Evolutionary conservation across 2,329 filamentous ascomycete genomes (phyloP).

Genomic region (Biscogniauxia sp.): DNA sequence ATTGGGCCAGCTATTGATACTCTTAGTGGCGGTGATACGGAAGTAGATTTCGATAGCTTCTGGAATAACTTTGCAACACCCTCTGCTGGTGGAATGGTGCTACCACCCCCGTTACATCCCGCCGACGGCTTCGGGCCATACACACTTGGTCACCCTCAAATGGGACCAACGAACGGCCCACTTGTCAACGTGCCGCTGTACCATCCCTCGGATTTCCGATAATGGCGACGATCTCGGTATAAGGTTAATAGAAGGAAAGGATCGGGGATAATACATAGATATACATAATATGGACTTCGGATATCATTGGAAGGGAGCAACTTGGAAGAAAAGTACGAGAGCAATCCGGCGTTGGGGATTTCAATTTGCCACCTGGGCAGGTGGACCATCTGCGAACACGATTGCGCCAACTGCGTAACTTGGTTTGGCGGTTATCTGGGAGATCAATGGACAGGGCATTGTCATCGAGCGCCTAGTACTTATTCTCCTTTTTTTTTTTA

Average conservation of each 20-base stretch:
- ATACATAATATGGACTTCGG: slow-evolving; percentile 5
- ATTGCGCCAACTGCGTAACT: neutral
- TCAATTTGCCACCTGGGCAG: slow-evolving; percentile 8
- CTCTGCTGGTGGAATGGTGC: slow-evolving; percentile 5
- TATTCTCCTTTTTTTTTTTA: neutral
- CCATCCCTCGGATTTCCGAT: slow-evolving; percentile 16
- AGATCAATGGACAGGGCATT: neutral
- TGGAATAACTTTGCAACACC: slow-evolving; percentile 29
- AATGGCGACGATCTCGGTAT: slow-evolving; percentile 1
- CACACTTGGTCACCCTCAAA: slow-evolving; percentile 10
- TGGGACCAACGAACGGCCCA: slow-evolving; percentile 11
- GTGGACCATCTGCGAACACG: slow-evolving; percentile 10
- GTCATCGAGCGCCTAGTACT: neutral
- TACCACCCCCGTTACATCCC: slow-evolving; percentile 12
- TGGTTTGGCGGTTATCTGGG: neutral
- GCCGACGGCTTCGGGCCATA: slow-evolving; percentile 17
- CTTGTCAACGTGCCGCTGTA: slow-evolving; percentile 14
- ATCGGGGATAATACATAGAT: slow-evolving; percentile 1
- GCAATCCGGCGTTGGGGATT: neutral
- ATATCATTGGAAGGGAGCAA: neutral
- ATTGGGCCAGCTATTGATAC: slow-evolving; percentile 24
- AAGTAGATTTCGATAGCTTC: slow-evolving; percentile 38
- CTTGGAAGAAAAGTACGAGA: neutral
- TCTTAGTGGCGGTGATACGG: slow-evolving; percentile 30
- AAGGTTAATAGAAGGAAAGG: neutral